Evolutionary conservation across 2,329 filamentous ascomycete genomes (phyloP).

Genomic region (Dothideomycetidae sp.): DNA sequence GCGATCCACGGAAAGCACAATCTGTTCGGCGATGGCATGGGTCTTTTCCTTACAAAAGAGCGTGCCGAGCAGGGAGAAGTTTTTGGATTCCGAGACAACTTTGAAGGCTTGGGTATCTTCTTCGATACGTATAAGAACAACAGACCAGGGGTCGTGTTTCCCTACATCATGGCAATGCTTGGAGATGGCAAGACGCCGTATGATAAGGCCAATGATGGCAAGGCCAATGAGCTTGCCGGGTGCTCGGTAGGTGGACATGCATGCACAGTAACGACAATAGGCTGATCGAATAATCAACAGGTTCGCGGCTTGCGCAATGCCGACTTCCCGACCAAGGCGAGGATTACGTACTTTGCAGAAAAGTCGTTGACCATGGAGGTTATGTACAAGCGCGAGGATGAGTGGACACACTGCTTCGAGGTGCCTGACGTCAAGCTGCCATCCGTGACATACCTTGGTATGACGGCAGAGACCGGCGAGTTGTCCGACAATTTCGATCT

Average conservation of each 20-base stretch:
- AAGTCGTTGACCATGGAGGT: conserved; percentile 80
- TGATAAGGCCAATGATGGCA: conserved; percentile 89
- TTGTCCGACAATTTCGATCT: conserved; percentile 97
- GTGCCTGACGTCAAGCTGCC: conserved; percentile 56
- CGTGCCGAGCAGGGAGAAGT: conserved; percentile 67
- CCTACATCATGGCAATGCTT: conserved; percentile 96
- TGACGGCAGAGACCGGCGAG: conserved; percentile 82
- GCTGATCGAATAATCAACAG: conserved; percentile 20
- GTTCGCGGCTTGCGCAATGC: conserved; percentile 78
- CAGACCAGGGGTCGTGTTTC: conserved; percentile 85
- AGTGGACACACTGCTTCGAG: conserved; percentile 86
- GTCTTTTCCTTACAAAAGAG: conserved; percentile 95
- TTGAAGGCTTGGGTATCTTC: conserved; percentile 90
- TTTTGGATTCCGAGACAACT: conserved; percentile 76
- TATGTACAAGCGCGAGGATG: conserved; percentile 80
- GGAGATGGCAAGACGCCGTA: conserved; percentile 82
- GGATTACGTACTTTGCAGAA: conserved; percentile 92
- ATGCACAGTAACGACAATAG: background rate
- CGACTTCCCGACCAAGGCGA: conserved; percentile 64
- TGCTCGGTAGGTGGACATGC: conserved; percentile 51
- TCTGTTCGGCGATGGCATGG: conserved; percentile 90
- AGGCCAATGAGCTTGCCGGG: conserved; percentile 79
- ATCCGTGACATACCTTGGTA: conserved; percentile 49
- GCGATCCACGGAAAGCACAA: conserved; percentile 79
- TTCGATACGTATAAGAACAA: conserved; percentile 99